Evolutionary conservation across 73 alveolate genomes (phyloP).

Genomic region (Blepharisma stoltei): DNA sequence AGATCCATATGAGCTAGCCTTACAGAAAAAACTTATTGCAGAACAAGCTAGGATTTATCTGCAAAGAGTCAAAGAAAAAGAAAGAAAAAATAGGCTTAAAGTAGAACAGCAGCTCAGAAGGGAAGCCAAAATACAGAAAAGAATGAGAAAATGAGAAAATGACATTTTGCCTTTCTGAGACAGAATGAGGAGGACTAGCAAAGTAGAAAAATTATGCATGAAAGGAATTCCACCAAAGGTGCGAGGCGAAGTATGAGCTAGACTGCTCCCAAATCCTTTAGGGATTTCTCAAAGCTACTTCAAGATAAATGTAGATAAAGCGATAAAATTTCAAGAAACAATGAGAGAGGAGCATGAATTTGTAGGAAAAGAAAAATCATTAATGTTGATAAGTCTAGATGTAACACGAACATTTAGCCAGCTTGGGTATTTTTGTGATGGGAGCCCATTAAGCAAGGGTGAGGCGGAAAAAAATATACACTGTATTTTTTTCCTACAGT

Average conservation of each 20-base stretch:
- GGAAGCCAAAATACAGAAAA: slow-evolving; percentile 47
- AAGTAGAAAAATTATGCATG: slow-evolving; percentile 53
- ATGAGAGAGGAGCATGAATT: neutral
- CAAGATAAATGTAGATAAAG: slow-evolving; percentile 42
- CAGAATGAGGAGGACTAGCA: slow-evolving; percentile 52
- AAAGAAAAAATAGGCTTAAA: slow-evolving; percentile 44
- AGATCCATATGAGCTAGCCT: slow-evolving; percentile 64
- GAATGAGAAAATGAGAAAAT: slow-evolving; percentile 46
- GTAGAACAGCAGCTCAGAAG: slow-evolving; percentile 44
- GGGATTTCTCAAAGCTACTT: slow-evolving; percentile 58
- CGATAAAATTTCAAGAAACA: neutral
- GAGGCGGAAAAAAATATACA: too few relatives aligned
- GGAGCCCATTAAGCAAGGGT: slow-evolving; percentile 70
- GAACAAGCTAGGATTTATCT: slow-evolving; percentile 70
- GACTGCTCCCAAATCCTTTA: slow-evolving; percentile 62
- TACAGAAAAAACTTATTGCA: slow-evolving; percentile 65
- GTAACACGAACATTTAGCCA: slow-evolving; percentile 81
- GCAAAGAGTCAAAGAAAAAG: slow-evolving; percentile 55
- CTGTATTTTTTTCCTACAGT: too few relatives aligned
- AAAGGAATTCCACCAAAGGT: slow-evolving; percentile 49
- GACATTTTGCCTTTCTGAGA: slow-evolving; percentile 74
- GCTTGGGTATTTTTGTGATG: slow-evolving; percentile 73
- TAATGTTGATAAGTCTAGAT: slow-evolving; percentile 78
- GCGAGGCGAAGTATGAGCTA: slow-evolving; percentile 52
- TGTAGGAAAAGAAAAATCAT: slow-evolving; percentile 49